Conservation (phyloP, 768 basidiomycete genomes). For the Tricholoma matsutake region DNA sequence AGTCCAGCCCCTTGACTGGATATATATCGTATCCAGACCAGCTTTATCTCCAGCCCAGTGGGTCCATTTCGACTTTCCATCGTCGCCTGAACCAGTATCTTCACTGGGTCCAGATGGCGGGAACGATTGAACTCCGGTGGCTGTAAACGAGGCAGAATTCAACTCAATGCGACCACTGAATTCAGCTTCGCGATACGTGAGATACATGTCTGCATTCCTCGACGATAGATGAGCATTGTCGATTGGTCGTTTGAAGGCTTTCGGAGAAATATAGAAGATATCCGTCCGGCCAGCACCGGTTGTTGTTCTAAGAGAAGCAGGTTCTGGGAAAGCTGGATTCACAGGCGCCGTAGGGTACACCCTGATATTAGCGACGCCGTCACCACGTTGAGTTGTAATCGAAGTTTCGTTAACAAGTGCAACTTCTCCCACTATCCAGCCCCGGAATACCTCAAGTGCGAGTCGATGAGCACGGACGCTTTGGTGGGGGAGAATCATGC, state of each 20-base stretch:
- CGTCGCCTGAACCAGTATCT: constrained; percentile 9
- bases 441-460: constrained; percentile 45
- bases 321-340: constrained; percentile 29
- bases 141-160: constrained; percentile 38
- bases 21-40: constrained; percentile 36
- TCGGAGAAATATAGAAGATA: constrained; percentile 41
- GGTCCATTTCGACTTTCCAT: constrained; percentile 30
- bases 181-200: constrained; percentile 50
- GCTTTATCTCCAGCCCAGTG: constrained; percentile 39
- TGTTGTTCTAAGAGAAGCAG: constrained; percentile 40
- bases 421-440: constrained; percentile 61
- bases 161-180: constrained; percentile 49
- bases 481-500: constrained; percentile 45
- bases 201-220: constrained; percentile 48
- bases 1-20: constrained; percentile 46
- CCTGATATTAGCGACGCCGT: constrained; percentile 47
- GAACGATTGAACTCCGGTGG: constrained; percentile 25
- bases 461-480: constrained; percentile 38
- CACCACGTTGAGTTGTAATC: constrained; percentile 48
- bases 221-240: constrained; percentile 44
- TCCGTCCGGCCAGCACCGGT: constrained; percentile 56
- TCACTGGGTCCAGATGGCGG: constrained; percentile 3
- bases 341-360: constrained; percentile 38
- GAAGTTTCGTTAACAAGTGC: constrained; percentile 39
- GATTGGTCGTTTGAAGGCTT: constrained; percentile 44